phyloP scores from a whole-genome alignment of 1,284 basidiomycete species.

The Neonothopanus nambi region DNA sequence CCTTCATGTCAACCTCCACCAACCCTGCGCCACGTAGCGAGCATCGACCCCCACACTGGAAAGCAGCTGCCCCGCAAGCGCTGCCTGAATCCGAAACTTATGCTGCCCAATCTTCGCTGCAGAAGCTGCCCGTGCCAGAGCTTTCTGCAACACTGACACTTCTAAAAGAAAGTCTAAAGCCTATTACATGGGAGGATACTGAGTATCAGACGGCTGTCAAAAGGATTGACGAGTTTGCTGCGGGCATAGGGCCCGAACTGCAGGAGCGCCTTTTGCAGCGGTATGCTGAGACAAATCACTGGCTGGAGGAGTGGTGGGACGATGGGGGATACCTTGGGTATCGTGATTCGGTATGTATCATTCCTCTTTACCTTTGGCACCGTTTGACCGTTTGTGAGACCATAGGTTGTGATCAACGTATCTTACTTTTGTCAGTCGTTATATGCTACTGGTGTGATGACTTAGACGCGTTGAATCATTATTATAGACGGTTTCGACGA shows the following conservation, averaged over 20 bases:
- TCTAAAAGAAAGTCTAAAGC: slow-evolving; percentile 61
- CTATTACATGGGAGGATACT: slow-evolving; percentile 60
- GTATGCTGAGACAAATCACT: slow-evolving; percentile 55
- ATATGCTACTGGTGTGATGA: not conserved
- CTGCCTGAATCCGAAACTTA: slow-evolving; percentile 42
- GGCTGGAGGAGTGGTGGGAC: slow-evolving; percentile 87
- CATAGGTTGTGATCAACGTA: slow-evolving; percentile 75
- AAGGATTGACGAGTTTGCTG: slow-evolving; percentile 67
- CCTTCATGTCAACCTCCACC: too few relatives aligned
- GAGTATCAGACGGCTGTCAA: slow-evolving; percentile 54
- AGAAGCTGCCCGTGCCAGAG: slow-evolving; percentile 64
- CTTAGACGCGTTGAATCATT: slow-evolving; percentile 1
- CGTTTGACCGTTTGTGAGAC: not conserved
- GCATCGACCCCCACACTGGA: slow-evolving; percentile 47
- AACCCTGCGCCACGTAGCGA: not conserved
- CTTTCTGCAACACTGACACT: slow-evolving; percentile 56
- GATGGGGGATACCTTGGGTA: slow-evolving; percentile 70
- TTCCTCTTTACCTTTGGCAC: not conserved
- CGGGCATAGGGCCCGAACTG: slow-evolving; percentile 50
- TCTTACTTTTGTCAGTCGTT: slow-evolving; percentile 74
- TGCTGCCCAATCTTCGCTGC: slow-evolving; percentile 43
- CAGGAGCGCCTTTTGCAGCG: slow-evolving; percentile 58
- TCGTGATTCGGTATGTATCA: slow-evolving; percentile 66
- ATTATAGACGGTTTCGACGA: slow-evolving; percentile 69
- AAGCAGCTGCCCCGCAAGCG: slow-evolving; percentile 46